Base-by-base conservation (phyloP, 2,329 filamentous ascomycete species). In the Domatiomyces globalis region DNA sequence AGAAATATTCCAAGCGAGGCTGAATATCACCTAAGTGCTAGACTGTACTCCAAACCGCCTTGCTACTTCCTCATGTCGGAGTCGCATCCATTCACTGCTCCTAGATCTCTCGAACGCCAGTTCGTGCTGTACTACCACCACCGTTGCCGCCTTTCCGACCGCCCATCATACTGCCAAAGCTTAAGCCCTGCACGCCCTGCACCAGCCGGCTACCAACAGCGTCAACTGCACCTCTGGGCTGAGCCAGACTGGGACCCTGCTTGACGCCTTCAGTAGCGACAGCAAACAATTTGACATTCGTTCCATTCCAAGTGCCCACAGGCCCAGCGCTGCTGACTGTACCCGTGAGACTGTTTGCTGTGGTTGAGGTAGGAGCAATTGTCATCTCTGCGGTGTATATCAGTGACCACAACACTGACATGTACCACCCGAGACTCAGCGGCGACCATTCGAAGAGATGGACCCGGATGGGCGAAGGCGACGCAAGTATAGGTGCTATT, bases 361-460 rank as follows among this genome's bases (percentile, higher is more conserved):
- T 56, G 12, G 56, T 52, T 12, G 59, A 58, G 5, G 57, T 51
- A 2, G 57, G 57, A 6, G 55, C 54, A 25, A 90, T 80, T 52
- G 88, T 81, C 81, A 95, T 87, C 70, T 98, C 92, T 61, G 82
- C 83, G 25, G 85, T 82, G 65, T 95, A 96, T 49, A 95, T 81
- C 60, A 95, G 86, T 15, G 87, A 83, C 92, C 92, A 98, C 8
- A 98, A 74, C 10, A 96, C 74, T 4, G 87, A 90, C 67, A 95
- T 87, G 66, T 96, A 95, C 92, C 92, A 96, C 47, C 89, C 90
- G 48, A 96, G 74, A 0, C 87, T 85, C 33, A 95, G 73, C 0
- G 86, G 83, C 2, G 88, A 90, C 90, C 90, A 96, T 69, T 95
- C 87, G 62, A 96, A 96, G 12, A 87, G 83, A 63, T 95, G 89